These are phyloP conservation scores for Chaetomium globosum DNA, from an alignment of 2,329 filamentous ascomycete species.

Conservation along the genomic window DNA sequence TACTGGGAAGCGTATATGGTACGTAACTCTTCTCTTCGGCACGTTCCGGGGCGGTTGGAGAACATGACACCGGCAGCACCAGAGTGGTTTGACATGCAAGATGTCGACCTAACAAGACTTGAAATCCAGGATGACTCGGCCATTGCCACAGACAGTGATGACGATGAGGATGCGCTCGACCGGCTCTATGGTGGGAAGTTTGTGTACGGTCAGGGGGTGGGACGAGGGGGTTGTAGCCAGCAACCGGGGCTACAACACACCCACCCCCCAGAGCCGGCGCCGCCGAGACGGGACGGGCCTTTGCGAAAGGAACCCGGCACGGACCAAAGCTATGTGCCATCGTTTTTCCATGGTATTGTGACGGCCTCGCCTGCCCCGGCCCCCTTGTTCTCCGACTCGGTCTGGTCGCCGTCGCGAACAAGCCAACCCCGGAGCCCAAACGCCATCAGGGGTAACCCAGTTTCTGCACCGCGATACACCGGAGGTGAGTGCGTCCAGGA, in stretches of 20 bases:
- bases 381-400: conserved; percentile 8
- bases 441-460: background rate
- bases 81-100: background rate
- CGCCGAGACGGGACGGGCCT: background rate
- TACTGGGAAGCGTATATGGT: conserved; percentile 1
- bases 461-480: background rate
- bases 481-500: conserved; percentile 1
- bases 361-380: background rate
- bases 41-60: background rate
- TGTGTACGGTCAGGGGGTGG: background rate
- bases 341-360: background rate
- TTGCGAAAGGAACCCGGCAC: background rate
- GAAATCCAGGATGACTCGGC: conserved; percentile 2
- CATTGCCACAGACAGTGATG: background rate
- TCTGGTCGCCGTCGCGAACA: background rate
- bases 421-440: background rate
- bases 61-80: background rate
- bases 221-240: conserved; percentile 3
- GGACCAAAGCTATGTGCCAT: background rate
- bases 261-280: background rate
- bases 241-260: background rate
- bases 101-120: background rate
- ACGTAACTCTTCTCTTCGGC: conserved; percentile 1
- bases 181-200: background rate
- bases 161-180: background rate